These are phyloP conservation scores for Xerocomellus dryophilus DNA, from an alignment of 768 basidiomycete species.

Conservation along the genomic window DNA sequence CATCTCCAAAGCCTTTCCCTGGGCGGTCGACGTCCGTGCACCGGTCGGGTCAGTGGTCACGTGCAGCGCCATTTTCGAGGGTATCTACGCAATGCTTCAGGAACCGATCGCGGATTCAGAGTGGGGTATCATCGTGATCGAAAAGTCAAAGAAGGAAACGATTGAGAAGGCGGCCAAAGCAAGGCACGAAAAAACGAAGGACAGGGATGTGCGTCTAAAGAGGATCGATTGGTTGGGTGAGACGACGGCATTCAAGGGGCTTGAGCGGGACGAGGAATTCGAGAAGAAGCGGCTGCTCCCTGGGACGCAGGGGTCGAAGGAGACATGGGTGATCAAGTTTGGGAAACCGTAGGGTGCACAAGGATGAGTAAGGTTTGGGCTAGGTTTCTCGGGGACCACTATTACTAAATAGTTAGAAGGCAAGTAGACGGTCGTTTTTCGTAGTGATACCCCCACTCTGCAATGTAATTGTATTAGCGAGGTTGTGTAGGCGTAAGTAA, in stretches of 20 bases:
- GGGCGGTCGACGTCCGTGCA: conserved; percentile 55
- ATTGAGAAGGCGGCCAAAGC: conserved; percentile 53
- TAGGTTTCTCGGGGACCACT: background rate
- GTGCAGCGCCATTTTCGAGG: conserved; percentile 55
- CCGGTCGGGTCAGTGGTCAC: conserved; percentile 35
- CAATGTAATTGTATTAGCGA: background rate
- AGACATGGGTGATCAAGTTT: conserved; percentile 62
- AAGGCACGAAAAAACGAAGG: conserved; percentile 35
- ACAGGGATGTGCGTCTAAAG: conserved; percentile 39
- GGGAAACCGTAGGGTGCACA: conserved; percentile 30
- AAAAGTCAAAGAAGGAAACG: conserved; percentile 41
- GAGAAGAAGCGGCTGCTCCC: conserved; percentile 50
- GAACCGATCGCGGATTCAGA: conserved; percentile 60
- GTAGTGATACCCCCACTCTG: conserved; percentile 4
- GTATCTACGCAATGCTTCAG: conserved; percentile 47
- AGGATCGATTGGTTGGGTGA: conserved; percentile 67
- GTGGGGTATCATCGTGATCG: conserved; percentile 54
- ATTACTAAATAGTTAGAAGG: no score
- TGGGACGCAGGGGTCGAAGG: conserved; percentile 37
- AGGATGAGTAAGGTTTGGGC: background rate
- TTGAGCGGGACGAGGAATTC: conserved; percentile 59
- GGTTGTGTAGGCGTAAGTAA: no score
- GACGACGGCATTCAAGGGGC: conserved; percentile 54
- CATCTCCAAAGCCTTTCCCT: conserved; percentile 61
- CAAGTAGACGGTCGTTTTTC: background rate